Evolutionary conservation across 306 rosid genomes (phyloP).

Genomic region (Clitoria ternatea): DNA sequence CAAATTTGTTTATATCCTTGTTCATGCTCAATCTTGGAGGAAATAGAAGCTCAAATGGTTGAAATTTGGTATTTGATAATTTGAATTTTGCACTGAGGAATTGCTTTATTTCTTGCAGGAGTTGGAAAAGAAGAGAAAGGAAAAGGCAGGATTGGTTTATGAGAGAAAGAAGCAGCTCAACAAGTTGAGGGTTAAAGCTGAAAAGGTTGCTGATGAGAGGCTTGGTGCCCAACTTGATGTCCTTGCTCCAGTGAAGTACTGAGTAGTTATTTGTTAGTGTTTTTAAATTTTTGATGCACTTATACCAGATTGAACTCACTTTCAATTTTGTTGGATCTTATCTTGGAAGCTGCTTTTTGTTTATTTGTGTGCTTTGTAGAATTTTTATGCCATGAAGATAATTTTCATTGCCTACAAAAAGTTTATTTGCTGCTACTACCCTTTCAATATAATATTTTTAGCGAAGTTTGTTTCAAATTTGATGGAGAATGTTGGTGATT

Average conservation of each 20-base stretch:
- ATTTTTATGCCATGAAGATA: not conserved
- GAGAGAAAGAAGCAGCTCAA: constrained; percentile 76
- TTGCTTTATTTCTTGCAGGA: constrained; percentile 30
- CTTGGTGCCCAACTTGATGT: constrained; percentile 61
- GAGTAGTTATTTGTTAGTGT: constrained; percentile 18
- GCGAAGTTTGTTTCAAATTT: not conserved
- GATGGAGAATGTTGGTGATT: too few species aligned
- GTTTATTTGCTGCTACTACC: too few species aligned
- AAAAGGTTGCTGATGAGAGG: constrained; percentile 61
- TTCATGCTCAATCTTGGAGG: not conserved
- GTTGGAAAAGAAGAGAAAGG: constrained; percentile 81
- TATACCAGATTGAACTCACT: constrained; percentile 13
- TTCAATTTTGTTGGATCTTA: constrained; percentile 24
- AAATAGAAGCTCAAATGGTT: constrained; percentile 8
- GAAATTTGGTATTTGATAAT: not conserved
- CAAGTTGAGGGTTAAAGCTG: constrained; percentile 65
- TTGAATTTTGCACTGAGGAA: not conserved
- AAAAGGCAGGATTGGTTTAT: constrained; percentile 46
- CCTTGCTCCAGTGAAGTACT: constrained; percentile 64
- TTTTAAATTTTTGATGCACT: constrained; percentile 7
- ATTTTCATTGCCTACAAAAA: not conserved
- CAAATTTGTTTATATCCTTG: not conserved
- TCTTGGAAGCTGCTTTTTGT: not conserved
- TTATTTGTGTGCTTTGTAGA: not conserved
- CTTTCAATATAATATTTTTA: too few species aligned